Evolutionary conservation across 257 asterid species (phyloP).

Genomic region (Solanum ossicruentum): DNA sequence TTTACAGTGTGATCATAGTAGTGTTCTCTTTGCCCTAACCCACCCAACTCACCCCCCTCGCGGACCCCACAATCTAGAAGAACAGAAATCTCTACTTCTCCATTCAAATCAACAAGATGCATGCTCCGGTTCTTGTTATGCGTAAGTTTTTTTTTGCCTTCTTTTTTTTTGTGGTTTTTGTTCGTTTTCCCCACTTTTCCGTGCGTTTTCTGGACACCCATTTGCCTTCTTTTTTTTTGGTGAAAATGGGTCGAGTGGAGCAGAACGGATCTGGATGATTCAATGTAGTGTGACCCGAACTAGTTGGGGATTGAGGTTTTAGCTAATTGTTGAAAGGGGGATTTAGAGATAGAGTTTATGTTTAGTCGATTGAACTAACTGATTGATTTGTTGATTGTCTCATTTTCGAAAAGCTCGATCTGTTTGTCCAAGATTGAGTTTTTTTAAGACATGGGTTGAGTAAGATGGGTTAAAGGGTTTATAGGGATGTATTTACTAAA

Average conservation of each 20-base stretch:
- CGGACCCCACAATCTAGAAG: neutral
- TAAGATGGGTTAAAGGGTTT: neutral
- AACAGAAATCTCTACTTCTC: neutral
- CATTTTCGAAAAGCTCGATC: neutral
- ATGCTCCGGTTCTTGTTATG: slow-evolving; percentile 66
- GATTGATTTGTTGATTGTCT: neutral
- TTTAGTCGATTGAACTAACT: neutral
- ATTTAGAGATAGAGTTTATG: neutral
- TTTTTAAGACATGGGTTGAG: neutral
- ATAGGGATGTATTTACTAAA: neutral
- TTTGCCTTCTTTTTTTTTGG: neutral
- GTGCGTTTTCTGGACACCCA: neutral
- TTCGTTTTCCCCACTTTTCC: neutral
- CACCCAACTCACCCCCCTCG: neutral
- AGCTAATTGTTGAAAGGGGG: neutral
- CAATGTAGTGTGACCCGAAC: neutral
- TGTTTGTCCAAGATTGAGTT: neutral
- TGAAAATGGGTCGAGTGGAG: neutral
- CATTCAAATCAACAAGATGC: slow-evolving; percentile 28
- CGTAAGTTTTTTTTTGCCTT: slow-evolving; percentile 23
- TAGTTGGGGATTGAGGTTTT: neutral
- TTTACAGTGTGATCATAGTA: neutral
- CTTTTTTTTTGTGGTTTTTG: neutral
- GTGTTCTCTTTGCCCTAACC: slow-evolving; percentile 1
- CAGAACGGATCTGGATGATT: neutral